These are phyloP conservation scores for Saprolegnia diclina DNA, from an alignment of 352 stramenopile genomes.

Conservation along the genomic window DNA sequence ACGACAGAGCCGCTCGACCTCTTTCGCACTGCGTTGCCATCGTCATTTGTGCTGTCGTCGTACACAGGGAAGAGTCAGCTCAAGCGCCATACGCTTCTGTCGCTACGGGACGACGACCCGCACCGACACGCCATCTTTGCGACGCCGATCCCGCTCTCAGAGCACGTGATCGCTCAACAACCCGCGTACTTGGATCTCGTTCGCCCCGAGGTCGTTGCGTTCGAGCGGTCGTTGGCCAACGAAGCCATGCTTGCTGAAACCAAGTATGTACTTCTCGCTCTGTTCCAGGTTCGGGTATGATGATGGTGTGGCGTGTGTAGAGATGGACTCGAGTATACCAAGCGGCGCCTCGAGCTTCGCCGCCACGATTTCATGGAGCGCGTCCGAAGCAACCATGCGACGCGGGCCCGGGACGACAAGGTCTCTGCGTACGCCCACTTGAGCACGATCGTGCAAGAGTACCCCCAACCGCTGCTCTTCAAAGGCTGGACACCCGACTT, in stretches of 20 bases:
- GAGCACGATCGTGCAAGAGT: slow-evolving; percentile 77
- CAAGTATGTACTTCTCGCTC: slow-evolving; percentile 9
- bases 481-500: slow-evolving; percentile 50
- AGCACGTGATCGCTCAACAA: slow-evolving; percentile 53
- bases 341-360: slow-evolving; percentile 42
- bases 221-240: slow-evolving; percentile 47
- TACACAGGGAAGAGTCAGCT: not conserved
- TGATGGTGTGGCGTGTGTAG: slow-evolving; percentile 25
- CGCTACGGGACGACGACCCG: not conserved
- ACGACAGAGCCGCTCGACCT: slow-evolving; percentile 35
- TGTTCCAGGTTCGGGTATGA: slow-evolving; percentile 46
- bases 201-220: slow-evolving; percentile 50
- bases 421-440: slow-evolving; percentile 28
- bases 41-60: not conserved
- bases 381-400: slow-evolving; percentile 36
- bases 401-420: slow-evolving; percentile 18
- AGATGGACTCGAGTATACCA: slow-evolving; percentile 26
- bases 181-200: slow-evolving; percentile 54
- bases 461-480: slow-evolving; percentile 67
- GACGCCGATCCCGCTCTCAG: slow-evolving; percentile 54
- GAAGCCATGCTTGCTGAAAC: slow-evolving; percentile 21
- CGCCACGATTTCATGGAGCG: slow-evolving; percentile 62
- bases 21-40: slow-evolving; percentile 39
- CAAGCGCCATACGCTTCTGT: slow-evolving; percentile 1
- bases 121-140: slow-evolving; percentile 35